Percentiles rank a stretch among this genome's conserved stretches.
Conservation (phyloP, 2,329 filamentous ascomycete genomes). For the Trichoderma harzianum region DNA sequence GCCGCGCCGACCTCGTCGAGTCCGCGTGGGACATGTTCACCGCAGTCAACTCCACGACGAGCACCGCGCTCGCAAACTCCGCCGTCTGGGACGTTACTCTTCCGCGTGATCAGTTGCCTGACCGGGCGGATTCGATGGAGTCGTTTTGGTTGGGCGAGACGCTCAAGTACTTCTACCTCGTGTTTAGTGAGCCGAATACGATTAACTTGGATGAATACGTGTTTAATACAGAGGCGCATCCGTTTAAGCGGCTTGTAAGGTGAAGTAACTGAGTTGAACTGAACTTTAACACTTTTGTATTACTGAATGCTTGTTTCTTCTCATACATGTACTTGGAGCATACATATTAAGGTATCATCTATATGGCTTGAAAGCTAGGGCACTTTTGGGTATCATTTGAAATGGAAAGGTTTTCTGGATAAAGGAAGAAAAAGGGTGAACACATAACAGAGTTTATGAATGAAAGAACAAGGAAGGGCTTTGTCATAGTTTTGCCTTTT, state of each 20-base stretch:
- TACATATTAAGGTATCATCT: neutral
- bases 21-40: constrained; percentile 54
- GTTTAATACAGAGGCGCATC: constrained; percentile 54
- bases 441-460: neutral
- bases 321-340: neutral
- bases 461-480: neutral
- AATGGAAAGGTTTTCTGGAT: neutral
- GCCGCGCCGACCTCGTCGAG: constrained; percentile 43
- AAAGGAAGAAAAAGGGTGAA: neutral
- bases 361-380: neutral
- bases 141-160: constrained; percentile 70
- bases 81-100: constrained; percentile 42
- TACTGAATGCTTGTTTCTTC: neutral
- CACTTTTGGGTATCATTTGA: neutral
- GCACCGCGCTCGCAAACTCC: constrained; percentile 47
- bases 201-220: constrained; percentile 68
- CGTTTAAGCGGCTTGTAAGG: constrained; percentile 42
- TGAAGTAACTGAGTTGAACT: constrained; percentile 31
- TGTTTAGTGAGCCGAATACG: constrained; percentile 62
- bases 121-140: constrained; percentile 61
- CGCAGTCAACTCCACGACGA: constrained; percentile 45
- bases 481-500: neutral
- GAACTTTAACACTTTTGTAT: neutral
- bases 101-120: constrained; percentile 25
- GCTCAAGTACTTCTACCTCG: constrained; percentile 71